Base-by-base conservation (phyloP, 495 filamentous ascomycete genomes). In the Chaetomium cochliodes region DNA sequence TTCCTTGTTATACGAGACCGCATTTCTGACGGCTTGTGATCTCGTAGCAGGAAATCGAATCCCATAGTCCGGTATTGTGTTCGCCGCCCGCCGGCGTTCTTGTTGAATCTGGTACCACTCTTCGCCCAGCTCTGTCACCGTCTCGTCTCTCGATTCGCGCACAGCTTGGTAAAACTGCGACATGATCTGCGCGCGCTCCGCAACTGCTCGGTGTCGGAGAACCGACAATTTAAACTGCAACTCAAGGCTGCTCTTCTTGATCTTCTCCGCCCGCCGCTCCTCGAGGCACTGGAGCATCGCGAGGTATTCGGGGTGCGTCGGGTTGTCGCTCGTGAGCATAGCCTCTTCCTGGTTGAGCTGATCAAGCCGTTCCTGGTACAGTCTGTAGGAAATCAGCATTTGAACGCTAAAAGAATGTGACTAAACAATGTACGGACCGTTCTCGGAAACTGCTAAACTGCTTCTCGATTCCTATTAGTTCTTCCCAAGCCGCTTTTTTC, bases 41-140 rank as follows among this genome's bases (percentile, higher is more conserved):
- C 86, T 85, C 49, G 85, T 85, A 42, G 84, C 83, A 22, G 87
- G 88, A 73, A 92, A 94, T 53, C 83, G 84, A 65, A 91, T 85
- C 58, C 83, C 86, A 68, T 88, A 92, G 73, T 94, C 90, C 53
- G 89, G 87, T 68, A 96, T 88, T 62, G 89, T 84, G 67, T 88
- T 88, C 70, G 93, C 91, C 58, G 86, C 86, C 68, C 89, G 89
- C 77, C 93, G 85, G 55, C 93, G 86, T 73, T 97, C 92, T 74
- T 92, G 88, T 71, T 97, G 92, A 64, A 97, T 91, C 63, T 92
- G 86, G 75, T 96, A 96, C 79, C 90, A 93, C 65, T 92, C 85
- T 73, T 91, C 86, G 73, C 92, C 93, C 63, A 93, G 83, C 64
- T 86, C 80, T 65, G 91, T 88, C 6, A 97, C 81, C n/a, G 89